These are phyloP conservation scores for Cystobasidium onofrii DNA, from an alignment of 768 basidiomycete genomes.

Conservation along the genomic window DNA sequence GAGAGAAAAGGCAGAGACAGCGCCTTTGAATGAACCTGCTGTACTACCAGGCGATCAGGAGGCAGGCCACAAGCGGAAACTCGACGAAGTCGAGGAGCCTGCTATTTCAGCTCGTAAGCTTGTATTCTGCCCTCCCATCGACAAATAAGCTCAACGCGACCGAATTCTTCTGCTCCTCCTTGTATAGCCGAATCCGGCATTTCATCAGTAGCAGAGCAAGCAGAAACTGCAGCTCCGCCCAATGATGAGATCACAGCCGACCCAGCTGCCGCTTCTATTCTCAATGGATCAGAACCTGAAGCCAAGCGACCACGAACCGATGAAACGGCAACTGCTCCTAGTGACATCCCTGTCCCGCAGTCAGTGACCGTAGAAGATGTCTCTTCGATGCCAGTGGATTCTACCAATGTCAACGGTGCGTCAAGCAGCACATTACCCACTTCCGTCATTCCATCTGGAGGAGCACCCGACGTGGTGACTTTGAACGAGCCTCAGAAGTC, in stretches of 20 bases:
- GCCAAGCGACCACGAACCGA: not conserved
- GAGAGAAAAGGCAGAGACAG: not conserved
- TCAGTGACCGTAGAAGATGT: not conserved
- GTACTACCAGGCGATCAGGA: not conserved
- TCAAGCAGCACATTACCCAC: not conserved
- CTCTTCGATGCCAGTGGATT: not conserved
- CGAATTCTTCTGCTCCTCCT: not conserved
- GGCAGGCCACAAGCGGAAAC: slow-evolving; percentile 23
- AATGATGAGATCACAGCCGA: slow-evolving; percentile 17
- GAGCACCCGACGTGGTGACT: not conserved
- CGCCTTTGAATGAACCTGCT: not conserved
- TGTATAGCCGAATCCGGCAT: not conserved
- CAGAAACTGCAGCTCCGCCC: not conserved
- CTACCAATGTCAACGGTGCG: not conserved
- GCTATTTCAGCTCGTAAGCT: not conserved
- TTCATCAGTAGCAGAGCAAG: slow-evolving; percentile 8
- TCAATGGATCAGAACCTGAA: not conserved
- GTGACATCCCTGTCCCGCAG: not conserved
- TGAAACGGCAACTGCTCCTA: not conserved
- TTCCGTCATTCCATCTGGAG: not conserved
- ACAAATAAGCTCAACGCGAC: too few relatives aligned
- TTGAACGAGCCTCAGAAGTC: not conserved
- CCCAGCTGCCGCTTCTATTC: not conserved
- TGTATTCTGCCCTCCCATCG: not conserved
- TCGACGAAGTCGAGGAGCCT: slow-evolving; percentile 16